Evolutionary conservation across 345 rosid genomes (phyloP).

Genomic region (Rhizophora apiculata): DNA sequence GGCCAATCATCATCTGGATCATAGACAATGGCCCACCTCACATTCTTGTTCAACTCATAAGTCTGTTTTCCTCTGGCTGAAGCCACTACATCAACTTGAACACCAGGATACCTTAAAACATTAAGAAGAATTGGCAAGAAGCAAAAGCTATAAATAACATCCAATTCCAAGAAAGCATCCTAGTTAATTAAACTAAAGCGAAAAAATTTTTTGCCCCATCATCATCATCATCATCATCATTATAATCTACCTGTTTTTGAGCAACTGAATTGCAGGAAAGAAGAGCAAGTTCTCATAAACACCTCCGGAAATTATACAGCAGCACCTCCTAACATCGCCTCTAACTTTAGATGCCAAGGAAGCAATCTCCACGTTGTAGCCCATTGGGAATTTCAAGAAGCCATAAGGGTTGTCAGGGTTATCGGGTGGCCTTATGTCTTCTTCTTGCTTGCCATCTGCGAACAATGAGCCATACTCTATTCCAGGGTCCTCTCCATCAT

Average conservation of each 20-base stretch:
- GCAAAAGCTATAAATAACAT: background rate
- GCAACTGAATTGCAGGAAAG: constrained; percentile 74
- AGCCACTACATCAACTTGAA: constrained; percentile 69
- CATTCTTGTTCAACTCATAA: constrained; percentile 82
- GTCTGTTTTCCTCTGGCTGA: constrained; percentile 90
- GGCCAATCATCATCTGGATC: constrained; percentile 87
- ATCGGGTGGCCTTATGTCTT: constrained; percentile 76
- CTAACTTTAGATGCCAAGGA: constrained; percentile 71
- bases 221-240: background rate
- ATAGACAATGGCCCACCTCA: constrained; percentile 87
- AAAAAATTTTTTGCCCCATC: background rate
- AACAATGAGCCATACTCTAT: constrained; percentile 77
- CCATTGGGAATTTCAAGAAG: constrained; percentile 85
- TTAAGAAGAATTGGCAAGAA: background rate
- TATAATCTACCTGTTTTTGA: constrained; percentile 64
- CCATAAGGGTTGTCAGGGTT: constrained; percentile 80
- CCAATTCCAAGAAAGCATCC: background rate
- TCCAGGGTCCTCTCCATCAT: constrained; percentile 66
- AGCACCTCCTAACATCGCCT: constrained; percentile 92
- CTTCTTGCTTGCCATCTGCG: constrained; percentile 85
- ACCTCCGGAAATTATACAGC: constrained; percentile 81
- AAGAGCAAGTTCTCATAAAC: constrained; percentile 88
- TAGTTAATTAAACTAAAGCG: background rate
- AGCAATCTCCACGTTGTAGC: constrained; percentile 71
- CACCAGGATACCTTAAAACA: constrained; percentile 73